Percentiles rank a stretch among this genome's conserved stretches.
Evolutionary conservation across 2,329 filamentous ascomycete species (phyloP).

Genomic region (Colletotrichum paranaense): DNA sequence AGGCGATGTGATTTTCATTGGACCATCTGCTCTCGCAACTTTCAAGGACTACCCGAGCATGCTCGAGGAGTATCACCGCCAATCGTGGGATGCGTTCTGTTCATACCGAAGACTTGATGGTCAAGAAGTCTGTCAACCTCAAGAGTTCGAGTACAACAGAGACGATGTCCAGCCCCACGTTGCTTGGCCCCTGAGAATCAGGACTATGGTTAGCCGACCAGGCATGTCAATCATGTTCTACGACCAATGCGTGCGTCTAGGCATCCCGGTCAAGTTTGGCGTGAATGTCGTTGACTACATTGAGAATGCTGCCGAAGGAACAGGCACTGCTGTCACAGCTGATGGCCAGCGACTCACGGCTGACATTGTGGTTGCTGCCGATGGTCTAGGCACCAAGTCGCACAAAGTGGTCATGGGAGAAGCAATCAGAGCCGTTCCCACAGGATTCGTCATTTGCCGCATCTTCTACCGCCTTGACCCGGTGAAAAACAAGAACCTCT

Average conservation of each 20-base stretch:
- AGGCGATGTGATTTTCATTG: slow-evolving; percentile 15
- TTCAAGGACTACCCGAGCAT: slow-evolving; percentile 11
- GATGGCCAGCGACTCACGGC: not conserved
- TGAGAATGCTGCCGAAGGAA: not conserved
- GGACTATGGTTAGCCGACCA: slow-evolving; percentile 9
- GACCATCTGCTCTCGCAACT: too few species aligned
- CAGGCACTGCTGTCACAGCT: not conserved
- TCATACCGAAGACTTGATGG: slow-evolving; percentile 5
- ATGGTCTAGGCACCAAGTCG: slow-evolving; percentile 11
- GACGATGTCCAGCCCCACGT: not conserved
- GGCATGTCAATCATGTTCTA: slow-evolving; percentile 6
- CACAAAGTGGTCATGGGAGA: slow-evolving; percentile 5
- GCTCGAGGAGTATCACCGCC: slow-evolving; percentile 1
- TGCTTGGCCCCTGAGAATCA: slow-evolving; percentile 14
- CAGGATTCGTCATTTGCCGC: slow-evolving; percentile 8
- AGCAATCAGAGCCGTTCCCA: slow-evolving; percentile 10
- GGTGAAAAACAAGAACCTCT: not conserved
- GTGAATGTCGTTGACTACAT: not conserved
- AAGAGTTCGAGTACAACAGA: not conserved
- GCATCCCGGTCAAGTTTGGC: not conserved
- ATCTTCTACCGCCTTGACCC: not conserved
- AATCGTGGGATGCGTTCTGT: slow-evolving; percentile 9
- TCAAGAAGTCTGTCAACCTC: not conserved
- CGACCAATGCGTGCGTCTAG: not conserved
- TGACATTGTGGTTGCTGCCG: slow-evolving; percentile 15